These are phyloP conservation scores for Sisymbrium altissimum DNA, from an alignment of 345 rosid genomes.

Conservation along the genomic window DNA sequence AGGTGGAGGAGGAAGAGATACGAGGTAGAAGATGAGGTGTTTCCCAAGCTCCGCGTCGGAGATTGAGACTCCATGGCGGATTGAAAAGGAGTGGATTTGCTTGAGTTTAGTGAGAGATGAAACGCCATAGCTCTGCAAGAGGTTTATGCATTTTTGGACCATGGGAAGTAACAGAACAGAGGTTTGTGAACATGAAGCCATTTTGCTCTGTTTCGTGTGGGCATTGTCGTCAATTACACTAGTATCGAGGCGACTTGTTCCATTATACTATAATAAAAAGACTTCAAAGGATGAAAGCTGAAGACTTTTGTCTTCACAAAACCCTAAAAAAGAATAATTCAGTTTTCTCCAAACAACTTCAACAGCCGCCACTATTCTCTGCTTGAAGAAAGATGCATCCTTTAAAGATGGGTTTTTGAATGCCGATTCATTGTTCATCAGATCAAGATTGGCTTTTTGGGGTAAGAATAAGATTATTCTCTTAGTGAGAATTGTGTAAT, in stretches of 20 bases:
- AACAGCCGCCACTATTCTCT: conserved; percentile 15
- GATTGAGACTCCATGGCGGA: conserved; percentile 55
- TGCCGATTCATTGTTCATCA: neutral
- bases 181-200: conserved; percentile 1
- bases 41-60: conserved; percentile 47
- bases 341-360: neutral
- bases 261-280: neutral
- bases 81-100: conserved; percentile 68
- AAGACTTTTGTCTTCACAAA: neutral
- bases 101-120: conserved; percentile 50
- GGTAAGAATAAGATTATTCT: neutral
- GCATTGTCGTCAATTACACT: conserved; percentile 21
- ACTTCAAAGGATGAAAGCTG: neutral
- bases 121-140: conserved; percentile 40
- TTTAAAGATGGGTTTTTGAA: neutral
- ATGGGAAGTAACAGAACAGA: conserved; percentile 21
- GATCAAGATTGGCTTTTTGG: neutral
- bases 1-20: conserved; percentile 48
- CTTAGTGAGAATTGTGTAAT: neutral
- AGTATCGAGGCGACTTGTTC: neutral
- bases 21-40: conserved; percentile 53
- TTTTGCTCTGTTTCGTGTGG: conserved; percentile 20
- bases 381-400: neutral
- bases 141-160: conserved; percentile 50
- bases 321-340: neutral